Evolutionary conservation across 2,329 filamentous ascomycete species (phyloP).

Genomic region (Aphanocladium album): DNA sequence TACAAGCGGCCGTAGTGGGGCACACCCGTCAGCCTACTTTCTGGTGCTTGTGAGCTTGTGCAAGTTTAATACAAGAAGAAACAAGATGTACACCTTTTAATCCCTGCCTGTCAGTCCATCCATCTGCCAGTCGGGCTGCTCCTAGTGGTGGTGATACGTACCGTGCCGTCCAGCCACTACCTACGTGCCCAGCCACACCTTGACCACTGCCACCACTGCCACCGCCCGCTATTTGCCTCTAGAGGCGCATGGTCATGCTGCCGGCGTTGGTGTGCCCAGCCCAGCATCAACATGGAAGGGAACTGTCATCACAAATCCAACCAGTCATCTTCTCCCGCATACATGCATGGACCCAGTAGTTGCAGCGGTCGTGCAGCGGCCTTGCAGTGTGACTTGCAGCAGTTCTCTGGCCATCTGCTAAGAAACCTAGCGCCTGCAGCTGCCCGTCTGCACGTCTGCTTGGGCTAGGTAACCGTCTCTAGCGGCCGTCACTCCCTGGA

Average conservation of each 20-base stretch:
- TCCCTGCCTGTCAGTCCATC: neutral
- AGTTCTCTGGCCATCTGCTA: neutral
- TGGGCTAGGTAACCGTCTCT: neutral
- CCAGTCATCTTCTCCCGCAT: neutral
- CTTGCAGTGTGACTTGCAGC: slow-evolving; percentile 4
- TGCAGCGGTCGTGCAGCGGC: neutral
- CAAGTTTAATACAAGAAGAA: too few species aligned
- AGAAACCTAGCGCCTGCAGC: neutral
- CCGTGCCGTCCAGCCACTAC: neutral
- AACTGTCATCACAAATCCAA: too few species aligned
- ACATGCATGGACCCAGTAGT: neutral
- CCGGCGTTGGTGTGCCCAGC: too few species aligned
- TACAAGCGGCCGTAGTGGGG: slow-evolving; percentile 6
- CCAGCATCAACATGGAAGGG: too few species aligned
- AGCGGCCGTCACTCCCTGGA: neutral
- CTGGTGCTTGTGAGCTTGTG: neutral
- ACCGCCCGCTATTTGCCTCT: neutral
- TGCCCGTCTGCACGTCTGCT: neutral
- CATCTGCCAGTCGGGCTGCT: neutral
- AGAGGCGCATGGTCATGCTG: neutral
- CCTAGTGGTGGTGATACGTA: neutral
- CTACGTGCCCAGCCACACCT: slow-evolving; percentile 4
- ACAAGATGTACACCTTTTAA: too few species aligned
- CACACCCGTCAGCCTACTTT: neutral
- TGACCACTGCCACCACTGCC: neutral